These are phyloP conservation scores for Erysimum cheiranthoides DNA, from an alignment of 345 rosid species.

Conservation along the genomic window DNA sequence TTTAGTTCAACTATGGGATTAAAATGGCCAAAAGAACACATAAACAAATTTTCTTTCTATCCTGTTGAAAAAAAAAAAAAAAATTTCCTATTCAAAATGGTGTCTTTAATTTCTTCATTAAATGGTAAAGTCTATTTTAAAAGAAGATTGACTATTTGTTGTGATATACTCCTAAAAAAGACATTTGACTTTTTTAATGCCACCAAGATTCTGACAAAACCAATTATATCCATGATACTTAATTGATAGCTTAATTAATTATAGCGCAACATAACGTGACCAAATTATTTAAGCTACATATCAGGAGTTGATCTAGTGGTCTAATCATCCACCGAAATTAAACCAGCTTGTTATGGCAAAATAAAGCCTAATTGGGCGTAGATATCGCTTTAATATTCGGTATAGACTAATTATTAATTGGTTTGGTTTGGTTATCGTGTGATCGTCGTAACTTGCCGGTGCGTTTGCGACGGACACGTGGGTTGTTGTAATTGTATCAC, in stretches of 20 bases:
- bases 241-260: constrained; percentile 34
- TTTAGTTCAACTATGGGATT: background rate
- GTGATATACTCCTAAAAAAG: background rate
- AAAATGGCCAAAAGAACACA: background rate
- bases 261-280: constrained; percentile 32
- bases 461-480: constrained; percentile 40
- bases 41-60: background rate
- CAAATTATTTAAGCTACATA: constrained; percentile 33
- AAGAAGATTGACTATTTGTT: constrained; percentile 22
- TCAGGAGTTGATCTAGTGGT: constrained; percentile 36
- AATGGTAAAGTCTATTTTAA: background rate
- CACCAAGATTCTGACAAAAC: constrained; percentile 40
- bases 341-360: background rate
- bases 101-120: constrained; percentile 9
- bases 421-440: constrained; percentile 18
- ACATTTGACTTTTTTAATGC: constrained; percentile 34
- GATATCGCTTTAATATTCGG: constrained; percentile 3
- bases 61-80: too few species aligned
- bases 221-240: constrained; percentile 36
- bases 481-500: constrained; percentile 26
- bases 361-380: background rate
- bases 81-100: background rate
- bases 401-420: background rate
- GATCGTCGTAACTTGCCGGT: constrained; percentile 38
- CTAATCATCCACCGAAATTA: constrained; percentile 22